A percentile compares a stretch with the other conserved stretches of the same genome.
Conservation (phyloP, 768 basidiomycete species). For the Cystofilobasidium capitatum region DNA sequence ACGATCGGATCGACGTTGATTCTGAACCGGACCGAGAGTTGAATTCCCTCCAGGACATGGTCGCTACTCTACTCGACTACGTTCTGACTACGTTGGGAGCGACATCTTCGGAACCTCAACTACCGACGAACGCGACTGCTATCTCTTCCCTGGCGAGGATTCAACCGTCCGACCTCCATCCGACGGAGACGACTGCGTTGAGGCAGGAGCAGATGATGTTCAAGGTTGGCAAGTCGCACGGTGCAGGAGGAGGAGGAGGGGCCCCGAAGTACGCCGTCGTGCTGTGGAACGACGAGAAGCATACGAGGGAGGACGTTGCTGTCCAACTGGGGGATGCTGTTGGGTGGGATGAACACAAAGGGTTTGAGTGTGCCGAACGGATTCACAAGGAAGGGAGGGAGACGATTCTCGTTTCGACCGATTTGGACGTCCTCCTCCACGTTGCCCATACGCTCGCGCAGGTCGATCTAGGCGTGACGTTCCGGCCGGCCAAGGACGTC, state of each 20-base stretch:
- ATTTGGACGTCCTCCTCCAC: slow-evolving; percentile 53
- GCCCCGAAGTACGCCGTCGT: slow-evolving; percentile 51
- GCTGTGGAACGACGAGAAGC: slow-evolving; percentile 96
- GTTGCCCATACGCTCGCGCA: slow-evolving; percentile 68
- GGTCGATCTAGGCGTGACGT: slow-evolving; percentile 83
- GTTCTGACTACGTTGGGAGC: slow-evolving; percentile 70
- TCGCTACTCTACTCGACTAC: slow-evolving; percentile 71
- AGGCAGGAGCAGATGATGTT: slow-evolving; percentile 12
- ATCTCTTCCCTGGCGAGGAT: background rate
- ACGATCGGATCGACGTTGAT: slow-evolving; percentile 41
- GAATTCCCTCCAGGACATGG: slow-evolving; percentile 56
- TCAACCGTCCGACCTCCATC: slow-evolving; percentile 58
- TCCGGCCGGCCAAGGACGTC: slow-evolving; percentile 75
- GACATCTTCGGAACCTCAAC: slow-evolving; percentile 66
- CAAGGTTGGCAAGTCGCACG: background rate
- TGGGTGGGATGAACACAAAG: slow-evolving; percentile 30
- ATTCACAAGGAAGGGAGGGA: slow-evolving; percentile 52
- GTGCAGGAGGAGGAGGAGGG: background rate
- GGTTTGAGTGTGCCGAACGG: slow-evolving; percentile 32
- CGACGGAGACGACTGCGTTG: slow-evolving; percentile 44
- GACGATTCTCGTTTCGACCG: slow-evolving; percentile 63
- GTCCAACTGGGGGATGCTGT: slow-evolving; percentile 36
- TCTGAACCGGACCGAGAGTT: slow-evolving; percentile 57
- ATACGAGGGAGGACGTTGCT: slow-evolving; percentile 80
- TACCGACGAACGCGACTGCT: slow-evolving; percentile 51